Percentiles rank a stretch among this genome's conserved stretches.
phyloP scores from a whole-genome alignment of 2,329 filamentous ascomycete genomes.

The Didymella sp. region DNA sequence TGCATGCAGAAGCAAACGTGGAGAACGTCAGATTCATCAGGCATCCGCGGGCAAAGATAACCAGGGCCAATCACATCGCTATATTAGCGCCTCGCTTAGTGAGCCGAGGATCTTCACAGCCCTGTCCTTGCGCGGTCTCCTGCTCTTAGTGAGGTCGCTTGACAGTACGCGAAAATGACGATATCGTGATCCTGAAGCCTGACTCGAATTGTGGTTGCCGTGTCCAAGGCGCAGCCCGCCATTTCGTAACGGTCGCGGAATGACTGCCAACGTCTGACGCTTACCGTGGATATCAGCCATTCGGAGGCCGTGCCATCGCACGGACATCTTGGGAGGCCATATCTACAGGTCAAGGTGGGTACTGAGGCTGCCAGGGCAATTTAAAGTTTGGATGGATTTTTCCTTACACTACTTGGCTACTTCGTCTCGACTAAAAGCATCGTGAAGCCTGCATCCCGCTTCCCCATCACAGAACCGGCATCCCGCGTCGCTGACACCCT shows the following conservation, averaged over 20 bases:
- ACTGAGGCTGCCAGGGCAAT: not conserved
- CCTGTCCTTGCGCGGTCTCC: not conserved
- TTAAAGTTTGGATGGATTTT: not conserved
- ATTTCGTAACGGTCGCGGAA: not conserved
- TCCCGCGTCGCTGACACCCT: not conserved
- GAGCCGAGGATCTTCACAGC: not conserved
- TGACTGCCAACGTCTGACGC: not conserved
- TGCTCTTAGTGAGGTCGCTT: not conserved
- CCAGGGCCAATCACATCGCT: not conserved
- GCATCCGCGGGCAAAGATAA: not conserved
- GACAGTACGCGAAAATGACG: not conserved
- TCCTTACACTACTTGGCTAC: not conserved
- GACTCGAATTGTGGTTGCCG: not conserved
- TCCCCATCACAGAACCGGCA: not conserved
- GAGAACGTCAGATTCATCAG: not conserved
- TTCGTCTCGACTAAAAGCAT: not conserved
- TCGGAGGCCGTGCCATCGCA: not conserved
- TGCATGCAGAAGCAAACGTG: too few relatives aligned
- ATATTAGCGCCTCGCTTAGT: not conserved
- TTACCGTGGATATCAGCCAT: not conserved
- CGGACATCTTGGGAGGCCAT: not conserved
- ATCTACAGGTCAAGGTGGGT: not conserved
- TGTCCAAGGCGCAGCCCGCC: not conserved
- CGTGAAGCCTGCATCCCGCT: not conserved
- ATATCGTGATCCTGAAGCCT: not conserved